Percentiles rank a stretch among this genome's conserved stretches.
These are phyloP conservation scores for Phoenix roebelenii DNA, from an alignment of 176 grass and related monocot genomes.

Conservation along the genomic window DNA sequence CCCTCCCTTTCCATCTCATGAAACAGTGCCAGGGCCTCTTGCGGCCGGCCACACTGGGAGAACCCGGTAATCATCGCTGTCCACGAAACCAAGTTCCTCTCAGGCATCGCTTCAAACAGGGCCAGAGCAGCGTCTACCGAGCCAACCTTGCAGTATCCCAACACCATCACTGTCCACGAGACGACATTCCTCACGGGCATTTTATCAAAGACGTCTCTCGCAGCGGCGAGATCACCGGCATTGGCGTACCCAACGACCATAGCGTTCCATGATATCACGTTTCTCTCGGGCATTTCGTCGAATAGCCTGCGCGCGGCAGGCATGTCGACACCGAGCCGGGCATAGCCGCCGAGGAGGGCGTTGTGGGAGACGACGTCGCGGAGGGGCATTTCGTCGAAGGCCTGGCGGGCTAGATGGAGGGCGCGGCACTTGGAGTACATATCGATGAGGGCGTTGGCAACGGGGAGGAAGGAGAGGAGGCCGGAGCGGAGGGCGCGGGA, in stretches of 20 bases:
- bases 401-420: constrained; percentile 29
- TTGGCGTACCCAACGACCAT: constrained; percentile 58
- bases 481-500: constrained; percentile 36
- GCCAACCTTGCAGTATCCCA: constrained; percentile 36
- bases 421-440: constrained; percentile 61
- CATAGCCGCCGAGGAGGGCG: constrained; percentile 48
- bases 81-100: constrained; percentile 48
- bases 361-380: constrained; percentile 54
- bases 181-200: constrained; percentile 37
- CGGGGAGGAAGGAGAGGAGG: constrained; percentile 48
- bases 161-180: constrained; percentile 45
- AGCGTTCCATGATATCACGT: constrained; percentile 58
- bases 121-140: constrained; percentile 18
- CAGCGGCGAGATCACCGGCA: constrained; percentile 33
- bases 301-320: constrained; percentile 25
- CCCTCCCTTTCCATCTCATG: constrained; percentile 26
- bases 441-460: constrained; percentile 55
- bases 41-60: constrained; percentile 44
- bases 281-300: constrained; percentile 37
- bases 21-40: constrained; percentile 35
- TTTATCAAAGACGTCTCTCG: constrained; percentile 34
- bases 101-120: constrained; percentile 48
- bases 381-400: constrained; percentile 27
- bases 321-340: constrained; percentile 35
- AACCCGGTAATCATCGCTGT: constrained; percentile 54